Conservation (phyloP, 2,329 filamentous ascomycete genomes). For the Alternaria arborescens region DNA sequence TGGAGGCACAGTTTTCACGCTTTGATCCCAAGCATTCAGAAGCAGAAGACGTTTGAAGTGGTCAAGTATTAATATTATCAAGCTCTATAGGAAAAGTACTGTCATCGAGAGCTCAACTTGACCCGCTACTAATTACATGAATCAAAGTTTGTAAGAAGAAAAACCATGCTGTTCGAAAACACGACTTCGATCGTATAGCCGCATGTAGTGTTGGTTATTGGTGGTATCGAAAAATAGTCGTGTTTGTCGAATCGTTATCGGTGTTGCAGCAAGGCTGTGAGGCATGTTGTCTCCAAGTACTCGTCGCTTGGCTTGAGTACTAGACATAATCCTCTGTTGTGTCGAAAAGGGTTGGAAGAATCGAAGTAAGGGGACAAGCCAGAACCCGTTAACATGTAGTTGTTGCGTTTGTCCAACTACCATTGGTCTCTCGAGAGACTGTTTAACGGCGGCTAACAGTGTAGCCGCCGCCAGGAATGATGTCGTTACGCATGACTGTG, state of each 20-base stretch:
- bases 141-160: neutral
- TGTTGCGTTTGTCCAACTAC: slow-evolving; percentile 2
- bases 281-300: neutral
- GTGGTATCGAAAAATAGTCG: neutral
- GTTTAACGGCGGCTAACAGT: neutral
- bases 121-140: neutral
- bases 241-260: neutral
- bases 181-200: neutral
- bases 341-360: neutral
- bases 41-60: neutral
- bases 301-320: neutral
- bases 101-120: neutral
- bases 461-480: neutral
- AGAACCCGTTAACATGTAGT: neutral
- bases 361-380: neutral
- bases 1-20: neutral
- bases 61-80: neutral
- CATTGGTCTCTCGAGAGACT: neutral
- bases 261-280: neutral
- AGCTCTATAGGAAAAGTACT: neutral
- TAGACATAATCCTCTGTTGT: neutral
- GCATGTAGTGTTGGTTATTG: neutral
- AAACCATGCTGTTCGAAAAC: neutral
- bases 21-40: neutral
- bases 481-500: neutral